phyloP scores from a whole-genome alignment of 176 grass and related monocot genomes.

The Alloteropsis semialata region DNA sequence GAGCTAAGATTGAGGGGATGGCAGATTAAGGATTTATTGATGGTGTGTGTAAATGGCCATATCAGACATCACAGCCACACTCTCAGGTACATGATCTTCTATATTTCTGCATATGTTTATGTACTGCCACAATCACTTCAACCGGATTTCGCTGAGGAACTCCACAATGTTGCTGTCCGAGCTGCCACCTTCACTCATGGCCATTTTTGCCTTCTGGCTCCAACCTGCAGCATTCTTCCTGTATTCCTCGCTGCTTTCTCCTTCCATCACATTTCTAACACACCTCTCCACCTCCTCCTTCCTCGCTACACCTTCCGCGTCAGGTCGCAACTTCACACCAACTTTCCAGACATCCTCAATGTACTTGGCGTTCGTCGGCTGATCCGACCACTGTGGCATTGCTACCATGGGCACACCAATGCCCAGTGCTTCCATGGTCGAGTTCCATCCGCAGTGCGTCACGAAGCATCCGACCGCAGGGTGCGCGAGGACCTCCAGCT shows the following conservation, averaged over 20 bases:
- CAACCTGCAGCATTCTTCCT: constrained; percentile 25
- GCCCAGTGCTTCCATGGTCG: constrained; percentile 21
- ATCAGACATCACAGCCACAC: background rate
- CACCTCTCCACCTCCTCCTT: constrained; percentile 36
- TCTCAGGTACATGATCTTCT: too few relatives aligned
- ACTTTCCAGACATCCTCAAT: constrained; percentile 56
- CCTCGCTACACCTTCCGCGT: background rate
- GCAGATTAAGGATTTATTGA: background rate
- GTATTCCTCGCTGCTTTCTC: constrained; percentile 16
- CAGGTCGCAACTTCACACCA: constrained; percentile 28
- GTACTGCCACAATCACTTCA: background rate
- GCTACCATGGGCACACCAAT: constrained; percentile 34
- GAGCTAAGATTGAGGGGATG: background rate
- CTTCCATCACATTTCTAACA: constrained; percentile 28
- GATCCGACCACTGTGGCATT: constrained; percentile 64
- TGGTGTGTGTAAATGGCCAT: background rate
- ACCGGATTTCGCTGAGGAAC: constrained; percentile 16
- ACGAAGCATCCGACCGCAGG: constrained; percentile 55
- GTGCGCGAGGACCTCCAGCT: constrained; percentile 65
- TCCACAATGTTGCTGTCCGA: constrained; percentile 43
- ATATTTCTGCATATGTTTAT: background rate
- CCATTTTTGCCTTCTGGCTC: constrained; percentile 29
- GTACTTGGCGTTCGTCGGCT: constrained; percentile 61
- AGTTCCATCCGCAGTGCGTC: constrained; percentile 72
- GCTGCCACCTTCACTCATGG: constrained; percentile 46